Base-by-base conservation (phyloP, 1,139 yeast genomes). In the Debaryomyces robertsiae region DNA sequence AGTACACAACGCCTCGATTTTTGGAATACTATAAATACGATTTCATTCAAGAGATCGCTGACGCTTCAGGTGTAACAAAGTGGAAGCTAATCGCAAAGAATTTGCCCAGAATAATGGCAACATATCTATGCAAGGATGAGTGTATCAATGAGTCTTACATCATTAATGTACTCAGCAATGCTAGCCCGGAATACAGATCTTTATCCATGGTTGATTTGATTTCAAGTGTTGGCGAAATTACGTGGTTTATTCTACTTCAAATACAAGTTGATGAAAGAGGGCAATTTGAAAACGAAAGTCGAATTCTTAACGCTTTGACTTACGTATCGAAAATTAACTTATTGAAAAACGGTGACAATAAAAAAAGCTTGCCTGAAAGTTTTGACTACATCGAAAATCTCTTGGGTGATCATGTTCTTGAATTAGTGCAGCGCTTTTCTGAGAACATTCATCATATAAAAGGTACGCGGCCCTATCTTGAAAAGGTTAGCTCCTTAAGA, bases 1-100 rank as follows among this genome's bases (percentile, higher is more conserved):
- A 81, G 16, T 85, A 81, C 52, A 86, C 93, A 1, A 75, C 91
- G 0, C 98, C 98, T 0, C 75, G 82, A 48, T 69, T 91, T 9
- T 71, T 89, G 40, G 82, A 81, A 36, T 79, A 80, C 40, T 81
- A 82, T 52, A 76, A 82, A 46, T 69, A 71, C 39, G 89, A 82
- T 50, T 75, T 79, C 37, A 67, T 91, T 38, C 76, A 80, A 32
- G 83, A 79, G 45, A 70, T 73, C 23, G 73, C 77, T 1, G 63
- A 60, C 15, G 72, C 77, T 0, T 58, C 67, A 11, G 57, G 60
- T 34, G 45, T 61, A 38, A 45, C 67, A 11, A 67, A 69, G 39
- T 55, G 61, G 42, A 67, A 69, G 40, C 52, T 73, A 30, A 57
- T 73, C 7, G 57, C 65, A 14, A 66, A 61, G 40, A 62, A 61